Evolutionary conservation across 345 rosid genomes (phyloP).

Genomic region (Citrus unshiu): DNA sequence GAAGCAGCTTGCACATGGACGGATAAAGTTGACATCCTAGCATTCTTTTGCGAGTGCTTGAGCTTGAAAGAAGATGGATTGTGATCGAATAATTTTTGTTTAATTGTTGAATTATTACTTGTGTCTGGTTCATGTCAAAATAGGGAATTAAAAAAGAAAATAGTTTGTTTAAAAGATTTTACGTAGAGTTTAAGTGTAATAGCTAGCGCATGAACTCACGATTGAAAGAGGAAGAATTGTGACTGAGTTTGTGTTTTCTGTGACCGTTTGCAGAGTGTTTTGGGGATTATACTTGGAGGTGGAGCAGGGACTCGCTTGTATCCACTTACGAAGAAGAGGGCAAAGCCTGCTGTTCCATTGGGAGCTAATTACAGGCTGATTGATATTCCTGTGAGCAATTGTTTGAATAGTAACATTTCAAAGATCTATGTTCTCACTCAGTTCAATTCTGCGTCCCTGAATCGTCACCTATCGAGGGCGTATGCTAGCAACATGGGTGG

Average conservation of each 20-base stretch:
- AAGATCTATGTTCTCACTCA: slow-evolving; percentile 97
- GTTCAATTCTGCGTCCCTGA: slow-evolving; percentile 94
- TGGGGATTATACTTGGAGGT: slow-evolving; percentile 94
- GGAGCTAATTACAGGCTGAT: slow-evolving; percentile 94
- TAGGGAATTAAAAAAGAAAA: too few relatives aligned
- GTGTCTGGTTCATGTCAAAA: background rate
- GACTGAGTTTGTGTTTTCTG: background rate
- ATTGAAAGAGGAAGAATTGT: background rate
- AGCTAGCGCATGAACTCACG: background rate
- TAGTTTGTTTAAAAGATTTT: too few relatives aligned
- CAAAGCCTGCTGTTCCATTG: slow-evolving; percentile 92
- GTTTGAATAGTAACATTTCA: slow-evolving; percentile 84
- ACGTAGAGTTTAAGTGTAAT: background rate
- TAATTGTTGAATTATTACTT: background rate
- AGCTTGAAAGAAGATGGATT: too few relatives aligned
- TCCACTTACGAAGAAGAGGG: slow-evolving; percentile 95
- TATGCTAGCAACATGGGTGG: slow-evolving; percentile 98
- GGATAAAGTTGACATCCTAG: background rate
- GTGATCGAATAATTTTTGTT: too few relatives aligned
- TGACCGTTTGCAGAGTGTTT: slow-evolving; percentile 63
- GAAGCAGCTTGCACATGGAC: background rate
- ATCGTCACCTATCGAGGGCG: slow-evolving; percentile 91
- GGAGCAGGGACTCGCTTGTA: slow-evolving; percentile 94
- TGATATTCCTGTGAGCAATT: slow-evolving; percentile 96
- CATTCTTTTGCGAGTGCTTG: too few relatives aligned